Evolutionary conservation across 306 rosid genomes (phyloP).

Genomic region (Cucurbita argyrosperma): DNA sequence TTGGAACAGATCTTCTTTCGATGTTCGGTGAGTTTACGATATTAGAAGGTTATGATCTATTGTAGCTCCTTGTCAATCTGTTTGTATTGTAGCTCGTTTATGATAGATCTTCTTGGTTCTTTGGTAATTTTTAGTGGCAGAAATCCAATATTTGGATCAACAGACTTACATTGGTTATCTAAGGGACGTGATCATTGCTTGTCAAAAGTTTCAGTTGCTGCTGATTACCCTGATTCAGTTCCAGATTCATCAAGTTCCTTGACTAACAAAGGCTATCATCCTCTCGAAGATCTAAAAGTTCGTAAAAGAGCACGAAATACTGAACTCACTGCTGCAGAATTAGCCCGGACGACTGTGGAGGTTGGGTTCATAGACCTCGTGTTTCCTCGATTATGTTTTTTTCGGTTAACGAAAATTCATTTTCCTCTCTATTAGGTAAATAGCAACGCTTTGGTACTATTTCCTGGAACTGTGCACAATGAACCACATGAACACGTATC

Average conservation of each 20-base stretch:
- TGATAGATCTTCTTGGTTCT: background rate
- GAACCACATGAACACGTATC: conserved; percentile 84
- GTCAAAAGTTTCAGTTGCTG: conserved; percentile 79
- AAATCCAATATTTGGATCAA: conserved; percentile 35
- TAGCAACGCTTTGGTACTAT: conserved; percentile 57
- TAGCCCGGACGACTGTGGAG: conserved; percentile 75
- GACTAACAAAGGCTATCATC: conserved; percentile 55
- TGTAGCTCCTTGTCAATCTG: background rate
- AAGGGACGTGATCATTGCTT: conserved; percentile 45
- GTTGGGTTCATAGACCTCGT: conserved; percentile 14
- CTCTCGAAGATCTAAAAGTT: conserved; percentile 76
- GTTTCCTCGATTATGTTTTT: background rate
- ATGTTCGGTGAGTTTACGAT: conserved; percentile 38
- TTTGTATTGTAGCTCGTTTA: background rate
- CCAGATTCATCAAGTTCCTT: conserved; percentile 62
- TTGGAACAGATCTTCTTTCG: conserved; percentile 36
- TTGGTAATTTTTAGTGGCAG: conserved; percentile 34
- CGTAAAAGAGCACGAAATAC: conserved; percentile 34
- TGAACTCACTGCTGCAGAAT: conserved; percentile 65
- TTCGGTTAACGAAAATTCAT: background rate
- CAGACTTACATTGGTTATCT: conserved; percentile 45
- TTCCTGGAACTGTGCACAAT: conserved; percentile 72
- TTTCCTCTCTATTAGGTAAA: conserved; percentile 43
- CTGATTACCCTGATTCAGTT: conserved; percentile 78
- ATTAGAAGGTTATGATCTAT: conserved; percentile 34